These are phyloP conservation scores for Urostyla sp. DNA, from an alignment of 73 alveolate species.

Conservation along the genomic window DNA sequence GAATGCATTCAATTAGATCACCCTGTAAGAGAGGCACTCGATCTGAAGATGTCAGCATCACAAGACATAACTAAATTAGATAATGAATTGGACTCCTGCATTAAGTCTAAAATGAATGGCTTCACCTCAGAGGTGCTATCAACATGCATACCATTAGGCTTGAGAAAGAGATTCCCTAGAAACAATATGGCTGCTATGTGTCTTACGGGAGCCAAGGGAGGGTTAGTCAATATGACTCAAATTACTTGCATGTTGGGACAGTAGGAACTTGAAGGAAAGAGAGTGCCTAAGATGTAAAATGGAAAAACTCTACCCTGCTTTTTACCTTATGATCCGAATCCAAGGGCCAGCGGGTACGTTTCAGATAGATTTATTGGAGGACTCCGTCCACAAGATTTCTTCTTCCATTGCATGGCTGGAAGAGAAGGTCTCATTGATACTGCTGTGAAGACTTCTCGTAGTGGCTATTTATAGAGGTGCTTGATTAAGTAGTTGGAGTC, in stretches of 20 bases:
- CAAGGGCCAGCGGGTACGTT: constrained; percentile 96
- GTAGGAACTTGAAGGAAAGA: constrained; percentile 98
- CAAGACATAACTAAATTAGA: constrained; percentile 61
- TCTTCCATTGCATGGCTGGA: constrained; percentile 98
- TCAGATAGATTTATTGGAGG: constrained; percentile 98
- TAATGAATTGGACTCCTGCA: constrained; percentile 88
- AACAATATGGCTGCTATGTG: constrained; percentile 95
- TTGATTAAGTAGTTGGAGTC: constrained; percentile 96
- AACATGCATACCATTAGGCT: constrained; percentile 89
- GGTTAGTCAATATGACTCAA: constrained; percentile 92
- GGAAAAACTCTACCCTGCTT: constrained; percentile 97
- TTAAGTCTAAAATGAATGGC: constrained; percentile 86
- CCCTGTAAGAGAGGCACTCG: constrained; percentile 67
- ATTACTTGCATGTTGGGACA: constrained; percentile 93
- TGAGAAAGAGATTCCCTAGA: constrained; percentile 89
- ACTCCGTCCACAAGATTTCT: constrained; percentile 96
- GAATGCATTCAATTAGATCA: constrained; percentile 46
- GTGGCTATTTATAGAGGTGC: constrained; percentile 98
- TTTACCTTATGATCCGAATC: constrained; percentile 95
- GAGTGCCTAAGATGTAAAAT: constrained; percentile 96
- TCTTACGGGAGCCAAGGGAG: constrained; percentile 97
- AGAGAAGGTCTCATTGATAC: constrained; percentile 99
- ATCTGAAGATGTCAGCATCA: constrained; percentile 72
- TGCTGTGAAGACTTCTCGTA: constrained; percentile 97
- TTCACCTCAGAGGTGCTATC: constrained; percentile 81